phyloP scores from a whole-genome alignment of 805 yeast species.

The Starmerella floris region DNA sequence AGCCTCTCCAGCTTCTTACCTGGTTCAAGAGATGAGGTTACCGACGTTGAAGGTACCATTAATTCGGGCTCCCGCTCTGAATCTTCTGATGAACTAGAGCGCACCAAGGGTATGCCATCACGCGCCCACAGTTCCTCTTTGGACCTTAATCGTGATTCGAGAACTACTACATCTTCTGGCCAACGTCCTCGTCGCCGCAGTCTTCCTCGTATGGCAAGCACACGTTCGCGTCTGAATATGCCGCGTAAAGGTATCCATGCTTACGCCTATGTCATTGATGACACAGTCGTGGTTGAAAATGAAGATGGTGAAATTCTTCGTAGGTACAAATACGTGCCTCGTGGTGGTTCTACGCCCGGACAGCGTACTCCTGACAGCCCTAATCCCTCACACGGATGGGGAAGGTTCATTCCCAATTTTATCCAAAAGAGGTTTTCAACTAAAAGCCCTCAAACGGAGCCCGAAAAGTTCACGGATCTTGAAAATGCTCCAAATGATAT shows the following conservation, averaged over 20 bases:
- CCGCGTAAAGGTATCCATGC: slow-evolving; percentile 16
- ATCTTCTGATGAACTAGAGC: background rate
- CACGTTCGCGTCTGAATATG: slow-evolving; percentile 5
- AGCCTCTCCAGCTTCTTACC: background rate
- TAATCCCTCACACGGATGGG: slow-evolving; percentile 21
- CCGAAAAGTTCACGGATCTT: slow-evolving; percentile 15
- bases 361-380: background rate
- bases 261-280: slow-evolving; percentile 64
- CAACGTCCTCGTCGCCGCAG: slow-evolving; percentile 14
- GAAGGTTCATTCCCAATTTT: background rate
- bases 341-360: slow-evolving; percentile 22
- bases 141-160: background rate
- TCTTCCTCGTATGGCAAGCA: slow-evolving; percentile 3
- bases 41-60: background rate
- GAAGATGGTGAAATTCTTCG: slow-evolving; percentile 85
- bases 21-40: background rate
- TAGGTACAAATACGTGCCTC: slow-evolving; percentile 61
- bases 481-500: slow-evolving; percentile 21
- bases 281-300: slow-evolving; percentile 70
- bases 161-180: background rate
- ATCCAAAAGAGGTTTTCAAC: background rate
- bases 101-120: background rate
- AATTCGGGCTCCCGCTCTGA: background rate
- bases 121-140: background rate
- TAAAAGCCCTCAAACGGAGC: background rate